phyloP scores from a whole-genome alignment of 2,329 filamentous ascomycete species.

The Teratosphaeria destructans region DNA sequence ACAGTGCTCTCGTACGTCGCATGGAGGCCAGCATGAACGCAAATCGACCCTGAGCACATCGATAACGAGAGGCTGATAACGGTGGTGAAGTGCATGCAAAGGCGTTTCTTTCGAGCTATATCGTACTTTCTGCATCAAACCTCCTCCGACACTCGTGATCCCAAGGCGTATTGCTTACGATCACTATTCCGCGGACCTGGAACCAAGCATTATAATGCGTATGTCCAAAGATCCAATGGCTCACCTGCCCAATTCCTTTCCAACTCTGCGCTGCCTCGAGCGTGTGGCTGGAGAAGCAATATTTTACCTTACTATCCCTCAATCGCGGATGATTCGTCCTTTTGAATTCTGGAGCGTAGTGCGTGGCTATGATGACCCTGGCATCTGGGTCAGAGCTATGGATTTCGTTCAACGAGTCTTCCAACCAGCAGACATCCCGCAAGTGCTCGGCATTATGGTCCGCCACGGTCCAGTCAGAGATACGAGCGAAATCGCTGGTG shows the following conservation, averaged over 20 bases:
- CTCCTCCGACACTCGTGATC: background rate
- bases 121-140: background rate
- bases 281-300: background rate
- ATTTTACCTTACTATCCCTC: background rate
- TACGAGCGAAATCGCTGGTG: no score
- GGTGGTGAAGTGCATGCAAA: background rate
- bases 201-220: background rate
- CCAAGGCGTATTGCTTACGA: background rate
- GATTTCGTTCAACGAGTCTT: background rate
- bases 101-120: background rate
- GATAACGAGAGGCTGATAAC: background rate
- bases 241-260: background rate
- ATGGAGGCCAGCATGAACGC: background rate
- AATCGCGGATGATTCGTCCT: background rate
- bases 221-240: background rate
- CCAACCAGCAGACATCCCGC: background rate
- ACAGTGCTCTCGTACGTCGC: background rate
- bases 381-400: background rate
- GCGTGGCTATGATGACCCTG: background rate
- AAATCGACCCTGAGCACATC: background rate
- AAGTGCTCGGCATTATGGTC: background rate
- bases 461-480: no score
- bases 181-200: background rate
- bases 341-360: background rate
- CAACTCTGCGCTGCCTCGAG: background rate